phyloP scores from a whole-genome alignment of 768 basidiomycete species.

The Trametes cingulata region DNA sequence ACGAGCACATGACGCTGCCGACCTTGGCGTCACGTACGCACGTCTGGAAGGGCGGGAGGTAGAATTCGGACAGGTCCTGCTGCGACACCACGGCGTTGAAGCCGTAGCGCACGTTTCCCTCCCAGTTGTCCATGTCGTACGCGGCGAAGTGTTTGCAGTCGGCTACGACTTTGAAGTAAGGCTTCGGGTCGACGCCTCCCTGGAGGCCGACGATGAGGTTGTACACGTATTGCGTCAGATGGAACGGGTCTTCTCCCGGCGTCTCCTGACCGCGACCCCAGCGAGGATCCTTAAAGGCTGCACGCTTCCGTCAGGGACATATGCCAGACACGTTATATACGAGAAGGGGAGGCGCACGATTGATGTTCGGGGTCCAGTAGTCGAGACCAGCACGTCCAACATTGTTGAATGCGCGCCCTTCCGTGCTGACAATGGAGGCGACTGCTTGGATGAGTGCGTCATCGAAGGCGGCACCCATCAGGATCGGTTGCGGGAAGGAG shows the following conservation, averaged over 20 bases:
- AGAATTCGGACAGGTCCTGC: constrained; percentile 59
- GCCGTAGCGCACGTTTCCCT: constrained; percentile 47
- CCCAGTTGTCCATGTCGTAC: constrained; percentile 60
- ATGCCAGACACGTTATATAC: background rate
- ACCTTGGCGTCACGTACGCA: constrained; percentile 65
- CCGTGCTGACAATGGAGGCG: constrained; percentile 54
- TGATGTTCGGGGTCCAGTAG: constrained; percentile 56
- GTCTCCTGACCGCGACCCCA: constrained; percentile 67
- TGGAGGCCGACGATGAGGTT: constrained; percentile 56
- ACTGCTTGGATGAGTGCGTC: constrained; percentile 50
- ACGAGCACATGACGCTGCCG: constrained; percentile 62
- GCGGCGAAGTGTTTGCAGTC: constrained; percentile 65
- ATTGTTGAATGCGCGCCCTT: constrained; percentile 62
- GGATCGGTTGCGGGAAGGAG: constrained; percentile 58
- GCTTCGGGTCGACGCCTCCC: constrained; percentile 54
- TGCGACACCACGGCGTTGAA: constrained; percentile 56
- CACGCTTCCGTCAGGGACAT: background rate
- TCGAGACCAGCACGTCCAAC: constrained; percentile 52
- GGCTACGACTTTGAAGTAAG: constrained; percentile 52
- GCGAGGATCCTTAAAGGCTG: constrained; percentile 58
- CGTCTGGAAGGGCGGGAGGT: constrained; percentile 55
- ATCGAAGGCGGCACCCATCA: constrained; percentile 56
- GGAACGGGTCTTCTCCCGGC: constrained; percentile 61
- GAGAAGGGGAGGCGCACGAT: constrained; percentile 17
- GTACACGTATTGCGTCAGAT: constrained; percentile 52